Evolutionary conservation across 2,329 filamentous ascomycete genomes (phyloP).

Genomic region (Stagonosporopsis vannaccii): DNA sequence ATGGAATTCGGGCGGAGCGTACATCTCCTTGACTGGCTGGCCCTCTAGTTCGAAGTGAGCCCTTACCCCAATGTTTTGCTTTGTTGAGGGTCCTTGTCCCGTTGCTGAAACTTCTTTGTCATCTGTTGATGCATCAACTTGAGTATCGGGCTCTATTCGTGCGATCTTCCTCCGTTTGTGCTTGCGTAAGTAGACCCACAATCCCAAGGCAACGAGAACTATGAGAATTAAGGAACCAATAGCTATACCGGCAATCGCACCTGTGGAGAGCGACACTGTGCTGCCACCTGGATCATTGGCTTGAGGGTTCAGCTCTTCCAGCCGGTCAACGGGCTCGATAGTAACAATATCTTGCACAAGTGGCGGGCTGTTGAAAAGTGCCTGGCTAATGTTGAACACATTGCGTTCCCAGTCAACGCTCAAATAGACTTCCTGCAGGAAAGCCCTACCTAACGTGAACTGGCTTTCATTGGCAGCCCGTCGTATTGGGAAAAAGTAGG

Average conservation of each 20-base stretch:
- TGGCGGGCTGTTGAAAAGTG: slow-evolving; percentile 36
- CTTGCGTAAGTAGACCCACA: neutral
- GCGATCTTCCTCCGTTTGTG: neutral
- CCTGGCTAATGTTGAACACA: slow-evolving; percentile 54
- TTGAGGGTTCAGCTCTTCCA: neutral
- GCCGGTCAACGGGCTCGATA: slow-evolving; percentile 7
- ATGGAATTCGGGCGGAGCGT: neutral
- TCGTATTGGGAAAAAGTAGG: neutral
- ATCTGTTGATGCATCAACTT: neutral
- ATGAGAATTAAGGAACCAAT: neutral
- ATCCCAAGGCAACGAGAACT: neutral
- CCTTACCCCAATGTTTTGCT: neutral
- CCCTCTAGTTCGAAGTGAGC: neutral
- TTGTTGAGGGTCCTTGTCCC: neutral
- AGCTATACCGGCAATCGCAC: neutral
- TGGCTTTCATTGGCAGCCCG: neutral
- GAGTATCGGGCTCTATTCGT: neutral
- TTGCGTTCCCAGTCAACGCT: slow-evolving; percentile 54
- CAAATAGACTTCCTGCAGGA: slow-evolving; percentile 69
- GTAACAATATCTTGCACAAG: slow-evolving; percentile 32
- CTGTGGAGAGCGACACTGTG: neutral
- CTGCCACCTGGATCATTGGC: neutral
- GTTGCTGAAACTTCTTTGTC: neutral
- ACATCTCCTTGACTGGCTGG: neutral
- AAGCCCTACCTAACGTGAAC: slow-evolving; percentile 60